Evolutionary conservation across 1,139 yeast genomes (phyloP).

Genomic region (Nematodospora anomalae): DNA sequence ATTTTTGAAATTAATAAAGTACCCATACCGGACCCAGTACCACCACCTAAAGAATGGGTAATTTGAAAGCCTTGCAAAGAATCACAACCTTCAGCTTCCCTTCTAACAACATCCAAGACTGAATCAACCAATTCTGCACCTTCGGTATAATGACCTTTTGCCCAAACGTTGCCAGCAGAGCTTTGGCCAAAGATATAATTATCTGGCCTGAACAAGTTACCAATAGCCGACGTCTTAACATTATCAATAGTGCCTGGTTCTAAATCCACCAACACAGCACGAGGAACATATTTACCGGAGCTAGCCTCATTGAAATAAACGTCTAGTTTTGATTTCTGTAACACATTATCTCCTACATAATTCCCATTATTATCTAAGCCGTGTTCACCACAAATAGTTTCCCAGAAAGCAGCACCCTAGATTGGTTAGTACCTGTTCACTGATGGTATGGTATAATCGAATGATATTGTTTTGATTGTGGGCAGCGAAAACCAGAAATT

Average conservation of each 20-base stretch:
- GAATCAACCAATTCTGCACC: constrained; percentile 92
- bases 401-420: constrained; percentile 96
- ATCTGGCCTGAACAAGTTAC: constrained; percentile 87
- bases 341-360: constrained; percentile 66
- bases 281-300: constrained; percentile 85
- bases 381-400: constrained; percentile 95
- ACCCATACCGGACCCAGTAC: constrained; percentile 97
- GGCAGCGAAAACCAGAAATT: neutral
- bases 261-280: constrained; percentile 88
- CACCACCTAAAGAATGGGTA: constrained; percentile 93
- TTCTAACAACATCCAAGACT: constrained; percentile 83
- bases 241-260: constrained; percentile 93
- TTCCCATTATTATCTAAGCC: constrained; percentile 86
- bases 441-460: neutral
- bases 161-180: constrained; percentile 95
- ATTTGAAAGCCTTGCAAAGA: constrained; percentile 93
- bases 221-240: constrained; percentile 73
- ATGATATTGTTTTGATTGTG: neutral
- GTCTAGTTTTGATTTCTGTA: constrained; percentile 59
- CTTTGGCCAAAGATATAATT: constrained; percentile 86
- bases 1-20: constrained; percentile 76
- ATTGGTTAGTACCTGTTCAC: constrained; percentile 11
- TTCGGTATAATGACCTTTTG: constrained; percentile 94
- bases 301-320: constrained; percentile 61
- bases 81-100: constrained; percentile 93